phyloP scores from a whole-genome alignment of 2,329 filamentous ascomycete genomes.

The Fusarium ramigenum region DNA sequence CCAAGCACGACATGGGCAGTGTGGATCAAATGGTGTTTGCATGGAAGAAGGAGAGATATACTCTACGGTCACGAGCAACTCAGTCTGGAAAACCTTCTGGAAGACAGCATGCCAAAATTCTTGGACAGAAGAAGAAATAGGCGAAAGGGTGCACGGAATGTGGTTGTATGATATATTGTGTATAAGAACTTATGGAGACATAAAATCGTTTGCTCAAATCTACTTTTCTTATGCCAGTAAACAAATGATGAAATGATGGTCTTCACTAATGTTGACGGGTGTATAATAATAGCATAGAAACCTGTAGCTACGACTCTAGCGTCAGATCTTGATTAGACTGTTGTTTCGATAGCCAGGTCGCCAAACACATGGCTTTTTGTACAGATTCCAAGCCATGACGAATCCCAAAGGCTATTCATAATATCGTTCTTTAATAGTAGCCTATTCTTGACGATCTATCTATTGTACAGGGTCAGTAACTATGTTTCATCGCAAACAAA shows the following conservation, averaged over 20 bases:
- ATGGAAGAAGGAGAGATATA: conserved; percentile 58
- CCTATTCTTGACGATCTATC: background rate
- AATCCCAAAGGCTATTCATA: background rate
- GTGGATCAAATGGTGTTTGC: conserved; percentile 79
- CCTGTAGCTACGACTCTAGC: background rate
- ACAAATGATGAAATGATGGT: background rate
- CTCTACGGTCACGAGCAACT: conserved; percentile 49
- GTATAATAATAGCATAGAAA: background rate
- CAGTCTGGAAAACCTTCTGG: conserved; percentile 35
- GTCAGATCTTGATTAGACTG: background rate
- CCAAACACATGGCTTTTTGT: background rate
- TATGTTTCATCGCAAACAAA: background rate
- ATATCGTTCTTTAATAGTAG: background rate
- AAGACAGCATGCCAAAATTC: conserved; percentile 23
- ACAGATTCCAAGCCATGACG: background rate
- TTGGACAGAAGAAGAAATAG: conserved; percentile 36
- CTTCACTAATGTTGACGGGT: background rate
- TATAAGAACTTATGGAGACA: conserved; percentile 38
- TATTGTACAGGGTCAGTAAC: background rate
- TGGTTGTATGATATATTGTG: conserved; percentile 46
- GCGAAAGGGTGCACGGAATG: background rate
- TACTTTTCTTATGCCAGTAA: background rate
- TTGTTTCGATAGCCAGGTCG: background rate
- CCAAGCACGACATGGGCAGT: conserved; percentile 86
- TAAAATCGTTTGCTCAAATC: conserved; percentile 6